phyloP scores from a whole-genome alignment of 1,284 basidiomycete genomes.

The Cutaneotrichosporon cutaneum region DNA sequence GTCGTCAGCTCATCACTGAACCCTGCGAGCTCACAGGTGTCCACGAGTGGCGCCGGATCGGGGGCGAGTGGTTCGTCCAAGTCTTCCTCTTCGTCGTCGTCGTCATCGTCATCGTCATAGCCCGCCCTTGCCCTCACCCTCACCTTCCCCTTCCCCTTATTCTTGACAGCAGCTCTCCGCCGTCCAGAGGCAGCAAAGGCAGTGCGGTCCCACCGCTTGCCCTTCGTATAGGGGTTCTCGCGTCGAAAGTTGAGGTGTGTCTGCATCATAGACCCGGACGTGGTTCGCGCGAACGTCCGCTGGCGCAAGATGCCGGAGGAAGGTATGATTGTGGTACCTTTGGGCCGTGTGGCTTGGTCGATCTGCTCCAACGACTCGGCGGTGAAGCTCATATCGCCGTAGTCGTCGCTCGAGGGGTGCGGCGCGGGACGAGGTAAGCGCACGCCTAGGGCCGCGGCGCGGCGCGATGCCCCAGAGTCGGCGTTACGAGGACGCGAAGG shows the following conservation, averaged over 20 bases:
- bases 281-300: slow-evolving; percentile 12
- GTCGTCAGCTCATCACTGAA: slow-evolving; percentile 4
- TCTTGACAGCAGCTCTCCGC: slow-evolving; percentile 53
- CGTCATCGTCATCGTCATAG: slow-evolving; percentile 36
- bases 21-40: slow-evolving; percentile 47
- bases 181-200: slow-evolving; percentile 73
- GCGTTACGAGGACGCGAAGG: not conserved
- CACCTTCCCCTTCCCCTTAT: slow-evolving; percentile 43
- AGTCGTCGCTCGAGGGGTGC: slow-evolving; percentile 28
- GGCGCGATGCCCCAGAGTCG: slow-evolving; percentile 15
- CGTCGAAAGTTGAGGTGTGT: slow-evolving; percentile 49
- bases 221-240: slow-evolving; percentile 44
- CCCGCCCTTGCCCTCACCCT: not conserved
- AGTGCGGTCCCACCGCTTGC: slow-evolving; percentile 82
- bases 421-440: slow-evolving; percentile 7
- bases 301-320: slow-evolving; percentile 7
- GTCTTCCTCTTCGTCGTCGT: slow-evolving; percentile 52
- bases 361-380: slow-evolving; percentile 28
- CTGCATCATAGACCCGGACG: slow-evolving; percentile 31
- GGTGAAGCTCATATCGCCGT: slow-evolving; percentile 24
- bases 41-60: slow-evolving; percentile 70
- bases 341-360: slow-evolving; percentile 14
- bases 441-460: slow-evolving; percentile 17
- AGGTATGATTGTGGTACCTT: not conserved
- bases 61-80: slow-evolving; percentile 67